These are phyloP conservation scores for Simplicillium aogashimaense DNA, from an alignment of 2,329 filamentous ascomycete species.

Conservation along the genomic window DNA sequence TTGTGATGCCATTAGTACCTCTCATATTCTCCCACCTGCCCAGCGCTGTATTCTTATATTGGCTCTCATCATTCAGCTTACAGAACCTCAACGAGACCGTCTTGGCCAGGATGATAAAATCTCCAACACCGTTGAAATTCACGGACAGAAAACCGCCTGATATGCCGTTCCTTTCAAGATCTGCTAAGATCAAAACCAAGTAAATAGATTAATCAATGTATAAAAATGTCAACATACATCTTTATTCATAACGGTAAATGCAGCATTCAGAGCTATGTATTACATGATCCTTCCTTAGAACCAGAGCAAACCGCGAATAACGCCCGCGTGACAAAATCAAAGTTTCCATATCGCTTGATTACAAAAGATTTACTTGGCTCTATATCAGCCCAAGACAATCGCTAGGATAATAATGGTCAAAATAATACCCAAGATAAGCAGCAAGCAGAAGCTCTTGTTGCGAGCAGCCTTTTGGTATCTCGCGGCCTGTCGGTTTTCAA, in stretches of 20 bases:
- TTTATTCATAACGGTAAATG: too few species aligned
- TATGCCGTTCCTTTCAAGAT: too few species aligned
- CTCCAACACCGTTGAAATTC: too few species aligned
- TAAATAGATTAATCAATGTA: constrained; percentile 8
- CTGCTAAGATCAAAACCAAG: constrained; percentile 8
- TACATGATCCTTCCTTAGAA: constrained; percentile 2
- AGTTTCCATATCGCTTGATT: too few species aligned
- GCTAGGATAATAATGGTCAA: constrained; percentile 84
- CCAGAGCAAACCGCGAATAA: neutral
- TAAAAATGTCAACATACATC: neutral
- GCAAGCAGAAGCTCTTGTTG: constrained; percentile 85
- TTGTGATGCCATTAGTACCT: constrained; percentile 23
- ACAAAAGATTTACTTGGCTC: too few species aligned
- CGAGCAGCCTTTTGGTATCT: constrained; percentile 92
- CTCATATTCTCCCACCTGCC: constrained; percentile 24
- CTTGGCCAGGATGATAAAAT: constrained; percentile 12
- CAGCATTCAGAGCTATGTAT: neutral
- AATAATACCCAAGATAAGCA: constrained; percentile 82
- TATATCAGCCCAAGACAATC: constrained; percentile 64
- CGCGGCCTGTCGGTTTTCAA: constrained; percentile 75
- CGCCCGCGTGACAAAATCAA: neutral
- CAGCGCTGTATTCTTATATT: constrained; percentile 30
- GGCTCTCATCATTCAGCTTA: constrained; percentile 24
- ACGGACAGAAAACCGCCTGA: constrained; percentile 2
- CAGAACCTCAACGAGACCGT: constrained; percentile 21